These are phyloP conservation scores for Penicillium canescens DNA, from an alignment of 495 filamentous ascomycete genomes.

Conservation along the genomic window DNA sequence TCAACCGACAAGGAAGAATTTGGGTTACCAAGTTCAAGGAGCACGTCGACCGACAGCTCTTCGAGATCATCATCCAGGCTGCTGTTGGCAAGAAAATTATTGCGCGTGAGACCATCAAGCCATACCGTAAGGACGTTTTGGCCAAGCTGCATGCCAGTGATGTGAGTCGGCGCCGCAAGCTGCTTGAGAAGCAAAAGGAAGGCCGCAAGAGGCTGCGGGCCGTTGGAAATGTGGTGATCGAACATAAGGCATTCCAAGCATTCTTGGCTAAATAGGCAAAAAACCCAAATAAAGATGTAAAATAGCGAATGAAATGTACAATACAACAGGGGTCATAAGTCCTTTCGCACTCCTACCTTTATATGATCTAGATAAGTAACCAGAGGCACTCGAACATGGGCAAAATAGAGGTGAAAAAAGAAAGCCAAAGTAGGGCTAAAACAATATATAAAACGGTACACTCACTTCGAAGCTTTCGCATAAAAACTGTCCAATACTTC, in stretches of 20 bases:
- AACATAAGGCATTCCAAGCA: constrained; percentile 89
- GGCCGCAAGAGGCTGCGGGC: constrained; percentile 81
- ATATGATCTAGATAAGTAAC: no score
- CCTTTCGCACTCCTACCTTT: no score
- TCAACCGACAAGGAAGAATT: constrained; percentile 68
- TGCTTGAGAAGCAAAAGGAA: constrained; percentile 96
- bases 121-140: constrained; percentile 92
- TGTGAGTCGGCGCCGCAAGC: constrained; percentile 75
- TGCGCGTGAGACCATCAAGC: constrained; percentile 93
- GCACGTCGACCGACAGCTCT: constrained; percentile 93
- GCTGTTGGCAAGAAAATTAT: constrained; percentile 80
- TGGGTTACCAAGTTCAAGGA: constrained; percentile 98
- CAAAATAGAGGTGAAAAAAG: no score
- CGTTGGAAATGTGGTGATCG: constrained; percentile 81
- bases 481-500: no score
- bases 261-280: constrained; percentile 68
- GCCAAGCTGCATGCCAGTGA: constrained; percentile 93
- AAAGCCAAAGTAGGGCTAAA: no score
- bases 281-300: constrained; percentile 6
- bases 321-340: not conserved
- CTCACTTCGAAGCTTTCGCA: no score
- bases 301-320: constrained; percentile 8
- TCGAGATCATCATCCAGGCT: constrained; percentile 94
- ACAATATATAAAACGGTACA: no score
- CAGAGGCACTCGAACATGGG: no score